A percentile compares a stretch with the other conserved stretches of the same genome.
Evolutionary conservation across 345 rosid genomes (phyloP).

Genomic region (Moricandia arvensis): DNA sequence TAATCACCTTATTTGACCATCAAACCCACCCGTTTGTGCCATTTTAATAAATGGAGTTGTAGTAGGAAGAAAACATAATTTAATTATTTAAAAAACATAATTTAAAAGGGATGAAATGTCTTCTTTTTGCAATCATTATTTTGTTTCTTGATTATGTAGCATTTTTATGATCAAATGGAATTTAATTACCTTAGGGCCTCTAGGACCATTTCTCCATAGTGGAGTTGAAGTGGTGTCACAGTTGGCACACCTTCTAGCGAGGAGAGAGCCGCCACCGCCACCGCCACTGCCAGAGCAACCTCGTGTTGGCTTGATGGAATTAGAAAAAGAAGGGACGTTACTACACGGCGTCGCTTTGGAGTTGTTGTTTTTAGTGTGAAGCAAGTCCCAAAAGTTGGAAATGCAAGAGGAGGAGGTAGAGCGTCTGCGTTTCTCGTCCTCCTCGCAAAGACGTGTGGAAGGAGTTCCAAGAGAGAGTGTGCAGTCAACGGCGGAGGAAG

Average conservation of each 20-base stretch:
- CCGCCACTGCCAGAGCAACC: conserved; percentile 18
- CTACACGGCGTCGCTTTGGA: conserved; percentile 38
- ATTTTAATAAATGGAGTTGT: neutral
- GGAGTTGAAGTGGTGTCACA: conserved; percentile 90
- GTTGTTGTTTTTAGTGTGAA: conserved; percentile 41
- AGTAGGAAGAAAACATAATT: no score
- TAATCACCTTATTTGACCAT: neutral
- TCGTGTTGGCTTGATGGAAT: conserved; percentile 14
- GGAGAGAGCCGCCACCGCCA: conserved; percentile 43
- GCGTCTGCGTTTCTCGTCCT: conserved; percentile 46
- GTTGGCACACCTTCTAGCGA: conserved; percentile 85
- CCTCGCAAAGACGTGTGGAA: conserved; percentile 64
- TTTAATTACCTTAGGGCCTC: conserved; percentile 59
- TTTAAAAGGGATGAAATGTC: neutral
- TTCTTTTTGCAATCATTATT: neutral
- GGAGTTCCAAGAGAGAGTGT: conserved; percentile 90
- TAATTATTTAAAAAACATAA: no score
- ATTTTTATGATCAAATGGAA: neutral
- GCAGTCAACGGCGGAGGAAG: conserved; percentile 68
- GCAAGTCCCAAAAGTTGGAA: conserved; percentile 64
- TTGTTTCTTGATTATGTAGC: neutral
- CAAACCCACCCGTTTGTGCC: neutral
- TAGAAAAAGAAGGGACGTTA: neutral
- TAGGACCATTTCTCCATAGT: conserved; percentile 80
- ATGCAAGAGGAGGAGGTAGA: conserved; percentile 40